These are phyloP conservation scores for Boletus huronensis DNA, from an alignment of 768 basidiomycete genomes.

Conservation along the genomic window DNA sequence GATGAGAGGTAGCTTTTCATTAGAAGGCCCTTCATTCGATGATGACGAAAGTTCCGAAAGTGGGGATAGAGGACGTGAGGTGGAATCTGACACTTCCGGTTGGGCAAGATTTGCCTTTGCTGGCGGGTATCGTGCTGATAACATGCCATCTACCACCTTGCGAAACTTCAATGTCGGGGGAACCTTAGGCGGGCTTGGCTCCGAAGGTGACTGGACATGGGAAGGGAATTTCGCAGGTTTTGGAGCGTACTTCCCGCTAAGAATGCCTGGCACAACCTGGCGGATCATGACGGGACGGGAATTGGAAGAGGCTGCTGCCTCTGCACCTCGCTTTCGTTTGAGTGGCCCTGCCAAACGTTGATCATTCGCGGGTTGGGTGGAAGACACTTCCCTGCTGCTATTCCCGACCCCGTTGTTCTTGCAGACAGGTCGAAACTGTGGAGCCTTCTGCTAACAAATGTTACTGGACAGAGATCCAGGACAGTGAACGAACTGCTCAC, in stretches of 20 bases:
- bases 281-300: conserved; percentile 32
- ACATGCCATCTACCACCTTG: conserved; percentile 38
- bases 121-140: conserved; percentile 27
- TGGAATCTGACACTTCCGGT: conserved; percentile 2
- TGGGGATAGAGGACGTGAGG: conserved; percentile 6
- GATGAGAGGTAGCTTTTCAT: background rate
- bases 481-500: conserved; percentile 14
- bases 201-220: conserved; percentile 10
- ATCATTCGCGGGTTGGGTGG: conserved; percentile 6
- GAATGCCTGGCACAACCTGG: conserved; percentile 37
- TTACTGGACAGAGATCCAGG: background rate
- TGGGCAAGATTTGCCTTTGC: conserved; percentile 14
- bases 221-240: conserved; percentile 18
- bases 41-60: conserved; percentile 27
- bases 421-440: conserved; percentile 8
- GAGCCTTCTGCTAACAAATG: conserved; percentile 2
- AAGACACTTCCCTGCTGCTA: conserved; percentile 7
- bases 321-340: conserved; percentile 32
- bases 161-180: conserved; percentile 36
- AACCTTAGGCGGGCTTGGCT: conserved; percentile 18
- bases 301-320: conserved; percentile 16
- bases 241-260: conserved; percentile 27
- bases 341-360: conserved; percentile 16
- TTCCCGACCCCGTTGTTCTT: conserved; percentile 11
- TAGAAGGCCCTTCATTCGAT: conserved; percentile 15